Percentiles rank a stretch among this genome's conserved stretches.
Conservation (phyloP, 805 yeast genomes). For the Yamadazyma philogaea region DNA sequence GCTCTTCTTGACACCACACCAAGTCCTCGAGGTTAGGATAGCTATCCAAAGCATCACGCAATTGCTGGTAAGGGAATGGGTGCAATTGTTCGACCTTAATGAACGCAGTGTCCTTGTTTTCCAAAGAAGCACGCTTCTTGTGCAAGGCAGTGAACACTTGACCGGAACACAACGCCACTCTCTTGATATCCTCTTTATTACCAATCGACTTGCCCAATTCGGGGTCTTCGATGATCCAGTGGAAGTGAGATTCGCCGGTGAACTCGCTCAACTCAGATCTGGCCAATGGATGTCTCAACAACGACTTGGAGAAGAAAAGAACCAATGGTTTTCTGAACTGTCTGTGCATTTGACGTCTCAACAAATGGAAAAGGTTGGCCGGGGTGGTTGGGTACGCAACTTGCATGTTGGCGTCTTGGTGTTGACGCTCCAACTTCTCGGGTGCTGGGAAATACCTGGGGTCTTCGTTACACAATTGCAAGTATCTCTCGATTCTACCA, state of each 20-base stretch:
- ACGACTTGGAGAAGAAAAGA: constrained; percentile 85
- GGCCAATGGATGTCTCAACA: constrained; percentile 97
- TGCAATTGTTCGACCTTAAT: constrained; percentile 90
- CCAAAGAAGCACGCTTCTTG: constrained; percentile 79
- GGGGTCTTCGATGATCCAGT: constrained; percentile 92
- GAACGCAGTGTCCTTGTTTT: constrained; percentile 81
- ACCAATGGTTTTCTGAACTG: constrained; percentile 94
- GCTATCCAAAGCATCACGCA: constrained; percentile 75
- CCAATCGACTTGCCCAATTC: constrained; percentile 78
- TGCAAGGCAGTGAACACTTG: constrained; percentile 92
- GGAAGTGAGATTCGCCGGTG: constrained; percentile 88
- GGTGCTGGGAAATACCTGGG: constrained; percentile 88
- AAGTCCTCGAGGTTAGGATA: constrained; percentile 84
- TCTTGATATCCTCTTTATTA: constrained; percentile 79
- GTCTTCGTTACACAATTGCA: constrained; percentile 94
- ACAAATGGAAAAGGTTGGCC: constrained; percentile 89
- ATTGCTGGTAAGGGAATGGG: constrained; percentile 97
- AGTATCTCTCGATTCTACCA: constrained; percentile 94
- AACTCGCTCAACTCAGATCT: constrained; percentile 80
- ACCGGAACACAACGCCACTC: constrained; percentile 81
- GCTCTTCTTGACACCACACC: constrained; percentile 98
- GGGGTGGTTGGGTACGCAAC: constrained; percentile 98
- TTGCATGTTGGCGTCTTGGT: constrained; percentile 98
- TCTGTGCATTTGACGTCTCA: constrained; percentile 99
- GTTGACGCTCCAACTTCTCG: constrained; percentile 91